These are phyloP conservation scores for Tephrocybe sp. DNA, from an alignment of 768 basidiomycete species.

Conservation along the genomic window DNA sequence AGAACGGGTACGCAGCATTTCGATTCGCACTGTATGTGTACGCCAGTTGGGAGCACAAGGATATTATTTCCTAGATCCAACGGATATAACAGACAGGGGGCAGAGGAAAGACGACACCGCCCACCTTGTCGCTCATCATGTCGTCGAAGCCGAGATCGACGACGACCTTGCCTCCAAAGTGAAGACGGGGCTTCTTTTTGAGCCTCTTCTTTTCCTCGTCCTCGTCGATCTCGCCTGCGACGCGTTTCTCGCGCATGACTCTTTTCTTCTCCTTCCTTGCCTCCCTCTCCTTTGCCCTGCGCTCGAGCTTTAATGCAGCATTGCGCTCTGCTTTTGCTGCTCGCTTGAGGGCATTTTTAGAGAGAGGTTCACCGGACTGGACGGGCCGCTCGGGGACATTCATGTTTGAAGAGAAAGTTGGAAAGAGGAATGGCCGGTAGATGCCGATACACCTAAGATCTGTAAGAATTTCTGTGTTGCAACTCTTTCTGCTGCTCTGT, in stretches of 20 bases:
- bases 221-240: conserved; percentile 61
- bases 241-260: conserved; percentile 56
- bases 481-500: conserved; percentile 23
- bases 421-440: conserved; percentile 32
- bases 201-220: conserved; percentile 37
- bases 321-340: conserved; percentile 69
- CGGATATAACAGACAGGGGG: conserved; percentile 16
- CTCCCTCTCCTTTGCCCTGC: conserved; percentile 76
- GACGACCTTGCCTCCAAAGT: conserved; percentile 67
- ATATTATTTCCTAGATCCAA: conserved; percentile 76
- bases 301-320: conserved; percentile 67
- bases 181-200: conserved; percentile 40
- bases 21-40: conserved; percentile 91
- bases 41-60: conserved; percentile 87
- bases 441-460: conserved; percentile 42
- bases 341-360: conserved; percentile 80
- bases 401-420: conserved; percentile 8
- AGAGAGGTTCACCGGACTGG: conserved; percentile 39
- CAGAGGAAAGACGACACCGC: conserved; percentile 23
- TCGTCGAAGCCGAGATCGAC: conserved; percentile 93
- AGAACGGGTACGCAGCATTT: conserved; percentile 66
- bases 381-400: conserved; percentile 11
- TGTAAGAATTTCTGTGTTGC: conserved; percentile 24
- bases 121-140: conserved; percentile 89
- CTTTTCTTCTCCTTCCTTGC: conserved; percentile 74